Conservation (phyloP, 257 asterid species). For the Vinca minor region DNA sequence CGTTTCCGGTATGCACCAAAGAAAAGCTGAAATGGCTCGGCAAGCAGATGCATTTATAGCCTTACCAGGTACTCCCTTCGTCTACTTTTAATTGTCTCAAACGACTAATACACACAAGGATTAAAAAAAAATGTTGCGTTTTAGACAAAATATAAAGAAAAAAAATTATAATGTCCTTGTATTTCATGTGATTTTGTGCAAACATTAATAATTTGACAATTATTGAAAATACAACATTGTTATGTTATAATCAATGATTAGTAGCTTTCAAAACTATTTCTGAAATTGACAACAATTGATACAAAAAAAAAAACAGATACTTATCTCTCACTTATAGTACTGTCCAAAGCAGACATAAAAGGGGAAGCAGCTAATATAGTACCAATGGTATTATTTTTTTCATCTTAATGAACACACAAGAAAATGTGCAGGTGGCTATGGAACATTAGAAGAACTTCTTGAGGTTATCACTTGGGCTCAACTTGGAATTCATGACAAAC, state of each 20-base stretch:
- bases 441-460: constrained; percentile 81
- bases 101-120: no score
- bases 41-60: constrained; percentile 95
- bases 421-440: constrained; percentile 71
- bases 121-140: no score
- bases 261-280: constrained; percentile 20
- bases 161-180: no score
- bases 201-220: no score
- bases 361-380: constrained; percentile 1
- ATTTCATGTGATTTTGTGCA: background rate
- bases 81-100: no score
- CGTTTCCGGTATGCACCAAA: constrained; percentile 86
- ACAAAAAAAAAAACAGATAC: constrained; percentile 8
- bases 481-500: constrained; percentile 88
- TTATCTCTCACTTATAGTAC: background rate
- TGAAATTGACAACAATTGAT: constrained; percentile 9
- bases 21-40: constrained; percentile 95
- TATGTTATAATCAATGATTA: background rate
- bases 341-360: background rate
- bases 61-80: constrained; percentile 50
- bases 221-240: background rate
- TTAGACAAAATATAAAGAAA: no score
- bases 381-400: background rate
- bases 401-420: background rate
- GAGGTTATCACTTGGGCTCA: constrained; percentile 99